A percentile compares a stretch with the other conserved stretches of the same genome.
Conservation (phyloP, 257 asterid genomes). For the Penstemon newberryi region DNA sequence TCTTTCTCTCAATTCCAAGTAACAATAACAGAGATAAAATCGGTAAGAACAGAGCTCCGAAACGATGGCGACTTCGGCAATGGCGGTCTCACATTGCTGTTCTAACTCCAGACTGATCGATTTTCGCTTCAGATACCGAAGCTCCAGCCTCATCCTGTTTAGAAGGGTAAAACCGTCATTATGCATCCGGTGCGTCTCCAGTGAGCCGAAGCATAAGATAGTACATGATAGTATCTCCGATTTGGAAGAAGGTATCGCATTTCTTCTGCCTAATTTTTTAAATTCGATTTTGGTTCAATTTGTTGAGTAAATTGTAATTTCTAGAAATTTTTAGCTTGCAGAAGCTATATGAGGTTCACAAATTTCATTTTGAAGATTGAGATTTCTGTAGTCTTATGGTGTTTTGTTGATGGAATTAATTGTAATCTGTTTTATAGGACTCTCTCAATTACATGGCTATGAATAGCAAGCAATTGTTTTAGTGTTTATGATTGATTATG, state of each 20-base stretch:
- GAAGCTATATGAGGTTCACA: neutral
- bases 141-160: constrained; percentile 39
- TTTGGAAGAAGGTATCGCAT: constrained; percentile 34
- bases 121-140: constrained; percentile 42
- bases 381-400: neutral
- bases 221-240: constrained; percentile 39
- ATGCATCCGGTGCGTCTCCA: constrained; percentile 47
- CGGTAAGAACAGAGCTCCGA: neutral
- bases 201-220: constrained; percentile 42
- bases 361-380: neutral
- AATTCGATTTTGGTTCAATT: neutral
- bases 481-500: too few species aligned
- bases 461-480: too few species aligned
- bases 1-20: neutral
- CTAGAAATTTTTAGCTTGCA: neutral
- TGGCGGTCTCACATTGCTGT: constrained; percentile 34
- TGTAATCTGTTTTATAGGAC: too few species aligned
- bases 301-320: neutral
- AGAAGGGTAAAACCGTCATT: constrained; percentile 44
- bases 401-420: too few species aligned
- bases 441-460: too few species aligned
- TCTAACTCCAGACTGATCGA: constrained; percentile 41
- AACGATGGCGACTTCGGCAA: constrained; percentile 52
- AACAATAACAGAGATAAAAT: neutral
- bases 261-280: neutral